These are phyloP conservation scores for Scedosporium aurantiacum DNA, from an alignment of 2,329 filamentous ascomycete genomes.

Conservation along the genomic window DNA sequence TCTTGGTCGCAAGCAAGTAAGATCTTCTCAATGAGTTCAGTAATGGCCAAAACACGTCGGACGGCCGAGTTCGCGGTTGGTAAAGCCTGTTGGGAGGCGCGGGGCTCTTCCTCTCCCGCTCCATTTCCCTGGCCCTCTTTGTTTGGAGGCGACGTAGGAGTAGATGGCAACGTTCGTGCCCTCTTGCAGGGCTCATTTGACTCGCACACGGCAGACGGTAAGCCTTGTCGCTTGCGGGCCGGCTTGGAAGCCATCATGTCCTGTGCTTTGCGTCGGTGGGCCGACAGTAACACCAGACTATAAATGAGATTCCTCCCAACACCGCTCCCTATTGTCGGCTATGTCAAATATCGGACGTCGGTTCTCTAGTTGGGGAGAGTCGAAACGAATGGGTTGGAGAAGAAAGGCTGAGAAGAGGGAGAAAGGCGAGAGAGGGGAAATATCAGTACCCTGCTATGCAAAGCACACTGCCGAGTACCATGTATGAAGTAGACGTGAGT, in stretches of 20 bases:
- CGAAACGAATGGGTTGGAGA: no score
- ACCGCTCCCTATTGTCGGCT: no score
- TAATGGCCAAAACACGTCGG: slow-evolving; percentile 9
- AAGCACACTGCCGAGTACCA: no score
- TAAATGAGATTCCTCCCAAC: no score
- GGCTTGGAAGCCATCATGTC: background rate
- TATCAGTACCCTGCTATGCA: no score
- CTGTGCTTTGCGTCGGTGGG: background rate
- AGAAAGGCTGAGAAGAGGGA: no score
- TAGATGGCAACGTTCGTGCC: background rate
- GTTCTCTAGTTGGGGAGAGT: no score
- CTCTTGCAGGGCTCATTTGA: background rate
- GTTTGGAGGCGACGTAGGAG: background rate
- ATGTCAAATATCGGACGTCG: no score
- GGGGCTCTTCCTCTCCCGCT: background rate
- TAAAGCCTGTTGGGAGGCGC: background rate
- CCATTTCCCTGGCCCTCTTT: no score
- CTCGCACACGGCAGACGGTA: background rate
- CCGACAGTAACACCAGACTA: background rate
- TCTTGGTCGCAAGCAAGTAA: slow-evolving; percentile 15
- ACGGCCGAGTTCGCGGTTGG: background rate
- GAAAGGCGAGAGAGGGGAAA: no score
- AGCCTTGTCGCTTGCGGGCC: background rate
- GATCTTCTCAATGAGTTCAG: slow-evolving; percentile 18
- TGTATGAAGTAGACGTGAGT: no score